These are phyloP conservation scores for Borovskyia barvae DNA, from an alignment of 208 protist genomes.

Conservation along the genomic window DNA sequence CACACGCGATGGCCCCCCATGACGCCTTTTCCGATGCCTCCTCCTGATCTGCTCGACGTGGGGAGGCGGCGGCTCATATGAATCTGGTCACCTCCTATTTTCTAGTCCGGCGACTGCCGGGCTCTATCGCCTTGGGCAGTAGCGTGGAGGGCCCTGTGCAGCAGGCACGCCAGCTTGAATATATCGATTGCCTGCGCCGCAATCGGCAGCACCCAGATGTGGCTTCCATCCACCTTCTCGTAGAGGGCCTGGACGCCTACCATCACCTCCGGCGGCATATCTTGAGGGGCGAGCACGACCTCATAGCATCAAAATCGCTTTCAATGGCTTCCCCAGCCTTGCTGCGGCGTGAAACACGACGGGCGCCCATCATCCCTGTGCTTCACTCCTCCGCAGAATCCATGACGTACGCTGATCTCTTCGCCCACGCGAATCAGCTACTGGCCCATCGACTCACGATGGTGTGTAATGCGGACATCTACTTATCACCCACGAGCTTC, in stretches of 20 bases:
- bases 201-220: slow-evolving; percentile 60
- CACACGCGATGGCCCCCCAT: too few species aligned
- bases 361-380: slow-evolving; percentile 37
- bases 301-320: neutral
- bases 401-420: slow-evolving; percentile 77
- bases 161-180: slow-evolving; percentile 60
- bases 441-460: slow-evolving; percentile 51
- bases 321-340: neutral
- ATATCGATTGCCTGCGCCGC: slow-evolving; percentile 53
- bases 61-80: slow-evolving; percentile 22
- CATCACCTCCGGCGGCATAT: slow-evolving; percentile 43
- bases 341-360: neutral
- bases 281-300: slow-evolving; percentile 9
- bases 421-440: slow-evolving; percentile 62
- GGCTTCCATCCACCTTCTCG: slow-evolving; percentile 48
- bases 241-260: slow-evolving; percentile 65
- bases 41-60: too few species aligned
- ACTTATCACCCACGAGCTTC: slow-evolving; percentile 44
- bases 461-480: slow-evolving; percentile 88
- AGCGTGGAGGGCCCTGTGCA: slow-evolving; percentile 24
- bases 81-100: slow-evolving; percentile 85
- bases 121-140: slow-evolving; percentile 58
- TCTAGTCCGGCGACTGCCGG: slow-evolving; percentile 54
- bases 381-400: slow-evolving; percentile 22
- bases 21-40: too few species aligned